Percentiles rank a stretch among this genome's conserved stretches.
Evolutionary conservation across 257 asterid species (phyloP).

Genomic region (Solanum tarapatanum): DNA sequence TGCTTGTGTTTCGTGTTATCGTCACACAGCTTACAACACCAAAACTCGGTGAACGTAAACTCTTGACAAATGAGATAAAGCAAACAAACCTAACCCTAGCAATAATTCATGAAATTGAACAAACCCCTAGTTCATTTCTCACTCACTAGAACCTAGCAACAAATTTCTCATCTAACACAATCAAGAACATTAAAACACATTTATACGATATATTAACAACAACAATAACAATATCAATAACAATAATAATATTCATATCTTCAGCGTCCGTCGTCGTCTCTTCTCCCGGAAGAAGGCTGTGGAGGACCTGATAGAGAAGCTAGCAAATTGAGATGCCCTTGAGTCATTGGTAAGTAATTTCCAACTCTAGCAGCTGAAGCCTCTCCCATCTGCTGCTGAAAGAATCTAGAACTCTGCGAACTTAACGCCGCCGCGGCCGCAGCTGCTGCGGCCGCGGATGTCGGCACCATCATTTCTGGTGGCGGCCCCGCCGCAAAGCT

Average conservation of each 20-base stretch:
- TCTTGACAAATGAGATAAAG: neutral
- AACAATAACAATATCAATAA: neutral
- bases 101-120: neutral
- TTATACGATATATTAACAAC: slow-evolving; percentile 1
- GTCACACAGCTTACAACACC: slow-evolving; percentile 1
- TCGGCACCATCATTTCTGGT: slow-evolving; percentile 47
- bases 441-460: slow-evolving; percentile 13
- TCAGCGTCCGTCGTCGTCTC: slow-evolving; percentile 70
- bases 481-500: slow-evolving; percentile 67
- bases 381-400: slow-evolving; percentile 82
- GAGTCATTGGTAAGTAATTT: slow-evolving; percentile 80
- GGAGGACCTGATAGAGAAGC: slow-evolving; percentile 80
- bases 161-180: neutral
- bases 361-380: slow-evolving; percentile 97
- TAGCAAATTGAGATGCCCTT: slow-evolving; percentile 88
- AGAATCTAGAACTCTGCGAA: slow-evolving; percentile 52
- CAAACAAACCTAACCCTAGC: neutral
- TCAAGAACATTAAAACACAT: neutral
- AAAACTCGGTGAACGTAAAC: neutral
- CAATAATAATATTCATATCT: neutral
- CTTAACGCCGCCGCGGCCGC: slow-evolving; percentile 13
- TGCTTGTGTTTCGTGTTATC: neutral
- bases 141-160: slow-evolving; percentile 10
- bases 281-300: slow-evolving; percentile 46
- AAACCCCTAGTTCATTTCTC: slow-evolving; percentile 1